Conservation (phyloP, 345 rosid species). For the Melaleuca quinquenervia region DNA sequence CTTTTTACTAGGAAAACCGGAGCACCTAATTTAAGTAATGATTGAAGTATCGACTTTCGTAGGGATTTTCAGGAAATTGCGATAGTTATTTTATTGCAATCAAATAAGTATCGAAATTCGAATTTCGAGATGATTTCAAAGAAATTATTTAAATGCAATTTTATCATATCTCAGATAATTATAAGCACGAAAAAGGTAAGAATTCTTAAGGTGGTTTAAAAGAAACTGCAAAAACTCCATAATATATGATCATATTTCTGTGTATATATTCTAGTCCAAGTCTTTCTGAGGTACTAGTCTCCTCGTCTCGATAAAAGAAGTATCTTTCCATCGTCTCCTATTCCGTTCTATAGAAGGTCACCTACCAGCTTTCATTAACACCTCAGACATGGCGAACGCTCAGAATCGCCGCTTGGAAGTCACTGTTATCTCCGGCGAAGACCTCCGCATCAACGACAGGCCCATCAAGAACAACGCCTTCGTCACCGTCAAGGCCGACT, state of each 20-base stretch:
- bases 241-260: background rate
- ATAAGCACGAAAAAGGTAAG: background rate
- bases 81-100: background rate
- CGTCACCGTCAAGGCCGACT: background rate
- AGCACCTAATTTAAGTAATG: background rate
- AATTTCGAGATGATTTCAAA: background rate
- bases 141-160: background rate
- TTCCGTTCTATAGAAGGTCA: background rate
- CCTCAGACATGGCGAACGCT: background rate
- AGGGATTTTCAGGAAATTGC: background rate
- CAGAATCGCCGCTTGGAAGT: conserved; percentile 19
- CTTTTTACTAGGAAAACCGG: no score
- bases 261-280: background rate
- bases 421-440: conserved; percentile 5
- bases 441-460: background rate
- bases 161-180: background rate
- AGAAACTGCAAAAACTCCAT: background rate
- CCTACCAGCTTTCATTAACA: background rate
- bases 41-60: background rate
- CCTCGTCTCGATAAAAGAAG: background rate
- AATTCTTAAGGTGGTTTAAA: background rate
- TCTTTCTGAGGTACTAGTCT: background rate
- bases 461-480: conserved; percentile 1
- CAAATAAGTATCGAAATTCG: background rate
- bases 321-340: background rate